Conservation (phyloP, 352 stramenopile species). For the Saprolegnia diclina region DNA sequence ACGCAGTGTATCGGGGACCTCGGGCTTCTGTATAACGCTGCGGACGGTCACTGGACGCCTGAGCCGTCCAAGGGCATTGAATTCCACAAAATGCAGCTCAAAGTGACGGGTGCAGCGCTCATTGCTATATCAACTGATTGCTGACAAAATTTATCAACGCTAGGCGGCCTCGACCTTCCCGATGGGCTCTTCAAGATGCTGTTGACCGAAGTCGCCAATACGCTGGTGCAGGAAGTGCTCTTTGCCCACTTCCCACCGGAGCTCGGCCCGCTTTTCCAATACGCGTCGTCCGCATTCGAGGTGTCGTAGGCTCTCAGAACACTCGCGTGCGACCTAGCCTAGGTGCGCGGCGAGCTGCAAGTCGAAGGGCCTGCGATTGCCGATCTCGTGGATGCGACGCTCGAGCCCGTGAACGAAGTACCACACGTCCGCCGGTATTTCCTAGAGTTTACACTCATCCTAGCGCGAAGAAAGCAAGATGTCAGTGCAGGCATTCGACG, state of each 20-base stretch:
- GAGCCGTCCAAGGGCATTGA: background rate
- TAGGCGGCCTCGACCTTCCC: conserved; percentile 58
- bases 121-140: background rate
- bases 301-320: conserved; percentile 15
- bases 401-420: conserved; percentile 30
- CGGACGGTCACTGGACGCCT: background rate
- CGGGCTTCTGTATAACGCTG: conserved; percentile 43
- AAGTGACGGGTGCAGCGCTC: background rate
- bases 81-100: background rate
- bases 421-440: conserved; percentile 5
- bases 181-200: conserved; percentile 67
- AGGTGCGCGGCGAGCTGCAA: conserved; percentile 40
- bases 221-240: conserved; percentile 51
- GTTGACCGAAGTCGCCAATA: conserved; percentile 55
- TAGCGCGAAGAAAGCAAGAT: background rate
- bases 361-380: conserved; percentile 53
- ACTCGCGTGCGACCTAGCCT: background rate
- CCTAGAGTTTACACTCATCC: background rate
- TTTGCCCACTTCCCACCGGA: conserved; percentile 64
- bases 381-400: conserved; percentile 47
- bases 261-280: conserved; percentile 47
- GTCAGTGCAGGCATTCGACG: background rate
- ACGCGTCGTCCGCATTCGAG: conserved; percentile 52
- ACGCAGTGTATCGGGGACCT: conserved; percentile 55
- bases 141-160: conserved; percentile 14